Evolutionary conservation across 176 grass and related monocot species (phyloP).

Genomic region (Bolboschoenus planiculmis): DNA sequence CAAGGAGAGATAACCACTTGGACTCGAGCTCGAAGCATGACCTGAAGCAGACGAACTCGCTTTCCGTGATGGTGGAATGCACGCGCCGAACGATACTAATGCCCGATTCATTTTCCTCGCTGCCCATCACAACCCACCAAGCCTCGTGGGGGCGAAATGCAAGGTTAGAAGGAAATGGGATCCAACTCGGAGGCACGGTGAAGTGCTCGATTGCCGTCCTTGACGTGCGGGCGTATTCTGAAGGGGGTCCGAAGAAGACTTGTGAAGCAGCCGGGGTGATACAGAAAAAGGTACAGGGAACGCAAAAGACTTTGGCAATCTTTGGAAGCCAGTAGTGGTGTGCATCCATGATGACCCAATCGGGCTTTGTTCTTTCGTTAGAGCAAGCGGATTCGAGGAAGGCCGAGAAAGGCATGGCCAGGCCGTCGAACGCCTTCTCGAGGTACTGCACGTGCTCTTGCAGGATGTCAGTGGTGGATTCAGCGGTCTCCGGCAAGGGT

Average conservation of each 20-base stretch:
- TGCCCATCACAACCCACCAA: no score
- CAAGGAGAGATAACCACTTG: conserved; percentile 10
- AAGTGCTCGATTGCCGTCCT: neutral
- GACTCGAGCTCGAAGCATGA: conserved; percentile 35
- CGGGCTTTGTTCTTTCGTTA: conserved; percentile 3
- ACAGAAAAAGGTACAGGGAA: conserved; percentile 16
- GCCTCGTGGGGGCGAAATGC: conserved; percentile 33
- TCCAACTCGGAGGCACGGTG: conserved; percentile 28
- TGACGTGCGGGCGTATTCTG: neutral
- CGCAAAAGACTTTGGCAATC: conserved; percentile 20
- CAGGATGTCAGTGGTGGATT: conserved; percentile 37
- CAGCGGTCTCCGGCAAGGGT: conserved; percentile 23
- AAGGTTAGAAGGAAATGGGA: conserved; percentile 13
- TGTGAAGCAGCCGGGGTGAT: neutral
- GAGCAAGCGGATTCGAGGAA: conserved; percentile 8
- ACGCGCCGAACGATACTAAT: no score
- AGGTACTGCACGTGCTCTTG: conserved; percentile 18
- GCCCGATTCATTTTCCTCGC: no score
- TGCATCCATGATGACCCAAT: conserved; percentile 41
- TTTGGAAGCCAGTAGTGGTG: conserved; percentile 25
- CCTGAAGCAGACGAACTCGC: no score
- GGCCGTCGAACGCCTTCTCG: conserved; percentile 45
- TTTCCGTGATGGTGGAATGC: no score
- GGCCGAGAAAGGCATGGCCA: neutral
- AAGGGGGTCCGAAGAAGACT: conserved; percentile 20